Evolutionary conservation across 805 yeast genomes (phyloP), one percentile per base, ranked within the genome.

Genomic region (Kodamaea kaohsiungensis): DNA sequence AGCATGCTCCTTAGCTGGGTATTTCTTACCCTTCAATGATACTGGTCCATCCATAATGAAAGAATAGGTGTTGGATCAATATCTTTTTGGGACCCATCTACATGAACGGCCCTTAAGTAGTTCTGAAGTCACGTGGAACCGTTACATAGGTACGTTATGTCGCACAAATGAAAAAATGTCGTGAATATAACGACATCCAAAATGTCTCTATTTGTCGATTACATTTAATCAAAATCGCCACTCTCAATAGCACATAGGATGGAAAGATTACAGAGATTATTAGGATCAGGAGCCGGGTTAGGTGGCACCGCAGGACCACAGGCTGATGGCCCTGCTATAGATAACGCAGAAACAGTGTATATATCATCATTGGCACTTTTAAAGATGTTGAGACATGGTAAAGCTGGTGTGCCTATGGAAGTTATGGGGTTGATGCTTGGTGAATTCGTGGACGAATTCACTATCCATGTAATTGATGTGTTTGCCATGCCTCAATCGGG

Each of bases 401-500:
- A 98, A 67, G 93, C 95, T 1, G 95, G 96, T 69, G 86, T 82
- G 51, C 86, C 86, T n/a, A 81, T 82, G 86, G 86, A 81, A 68
- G 87, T 82, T 51, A 95, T 95, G 99, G 99, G 99, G 2, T 79
- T 95, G 60, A 95, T 95, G 99, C 81, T 96, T 57, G 99, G 99
- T 46, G 98, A 93, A 62, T 93, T 95, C 73, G 95, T 95, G 25
- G 99, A 95, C 70, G 98, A 95, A 57, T 93, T 88, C 71, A 95
- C 99, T 0, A 95, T 95, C 39, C 96, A 92, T 64, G 99, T 95
- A 40, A 91, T 91, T 53, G 99, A 95, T 68, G 99, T 96, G 50
- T 95, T 95, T 79, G 99, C 99, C 53, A 95, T 95, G 99, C 99
- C 99, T 16, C 99, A 95, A 76, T 85, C 91, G 47, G 96, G 97